Evolutionary conservation across 2,329 filamentous ascomycete genomes (phyloP), one percentile per base, ranked within the genome.

Genomic region (Arthrobotrys musiformis): DNA sequence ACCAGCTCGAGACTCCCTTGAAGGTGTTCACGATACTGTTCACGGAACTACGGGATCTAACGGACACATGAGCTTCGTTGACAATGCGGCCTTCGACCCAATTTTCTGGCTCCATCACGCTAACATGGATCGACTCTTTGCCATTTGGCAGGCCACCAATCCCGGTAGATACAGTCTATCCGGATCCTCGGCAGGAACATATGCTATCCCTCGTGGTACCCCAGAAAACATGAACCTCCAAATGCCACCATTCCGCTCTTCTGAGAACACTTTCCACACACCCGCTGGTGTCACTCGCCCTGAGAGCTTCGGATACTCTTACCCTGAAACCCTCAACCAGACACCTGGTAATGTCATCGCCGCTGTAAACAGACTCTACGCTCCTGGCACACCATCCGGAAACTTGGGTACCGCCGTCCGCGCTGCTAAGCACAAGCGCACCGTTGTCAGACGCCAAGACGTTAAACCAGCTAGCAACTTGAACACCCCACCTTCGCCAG

Each of bases 61-160:
- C 30, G 74, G 74, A 11, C 67, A 73, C 22, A 78, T 78, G 88
- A 88, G 87, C 40, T 92, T 88, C 83, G 89, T 90, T 44, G 89
- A 90, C 19, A 90, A 91, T 79, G 91, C 92, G 0, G 88, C 91
- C 0, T 95, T 92, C 81, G 93, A 95, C 81, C 92, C 92, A 0
- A 84, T 92, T 5, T 93, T 94, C 83, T 91, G 90, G 83, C 84
- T 94, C 5, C 91, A 94, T 80, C 92, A 94, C 80, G 85, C 86
- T 78, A 93, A 91, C 83, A 87, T 93, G 6, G 93, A 95, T 81
- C 88, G 92, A 0, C 83, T 92, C 26, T 88, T 93, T 79, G 88
- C 91, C 33, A 87, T 95, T 78, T 95, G 92, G 92, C 92, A 94
- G 84, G 85, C 87, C 0, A 83, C 94, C 11, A 88, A 94, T 78